Evolutionary conservation across 2,329 filamentous ascomycete species (phyloP).

Genomic region (Ophiostoma pallidulum): DNA sequence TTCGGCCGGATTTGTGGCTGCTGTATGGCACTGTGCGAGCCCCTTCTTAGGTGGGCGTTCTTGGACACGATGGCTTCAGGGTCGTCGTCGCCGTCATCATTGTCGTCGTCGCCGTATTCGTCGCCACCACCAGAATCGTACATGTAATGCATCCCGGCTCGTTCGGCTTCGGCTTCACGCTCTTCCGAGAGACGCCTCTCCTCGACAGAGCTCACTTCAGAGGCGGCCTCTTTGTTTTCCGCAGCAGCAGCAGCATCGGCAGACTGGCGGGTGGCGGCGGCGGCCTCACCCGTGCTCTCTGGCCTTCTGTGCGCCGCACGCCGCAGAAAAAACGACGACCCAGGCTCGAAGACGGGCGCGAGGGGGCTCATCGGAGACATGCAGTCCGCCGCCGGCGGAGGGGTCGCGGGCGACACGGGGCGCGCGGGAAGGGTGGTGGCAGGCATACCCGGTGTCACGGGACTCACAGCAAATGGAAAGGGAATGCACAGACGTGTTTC

Average conservation of each 20-base stretch:
- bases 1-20: conserved; percentile 12
- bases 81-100: not conserved
- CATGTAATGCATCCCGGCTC: not conserved
- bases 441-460: not conserved
- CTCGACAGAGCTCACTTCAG: not conserved
- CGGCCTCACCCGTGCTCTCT: not conserved
- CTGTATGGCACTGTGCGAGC: not conserved
- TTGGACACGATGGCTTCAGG: not conserved
- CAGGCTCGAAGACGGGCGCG: conserved; percentile 26
- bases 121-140: not conserved
- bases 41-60: not conserved
- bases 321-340: not conserved
- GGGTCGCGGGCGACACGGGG: not conserved
- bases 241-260: not conserved
- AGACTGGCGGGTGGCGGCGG: not conserved
- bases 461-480: not conserved
- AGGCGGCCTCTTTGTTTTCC: not conserved
- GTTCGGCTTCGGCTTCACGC: too few relatives aligned
- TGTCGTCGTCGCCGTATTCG: not conserved
- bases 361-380: conserved; percentile 11
- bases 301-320: not conserved
- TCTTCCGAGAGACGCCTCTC: too few relatives aligned
- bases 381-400: not conserved
- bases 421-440: not conserved
- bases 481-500: not conserved